Evolutionary conservation across 257 asterid genomes (phyloP), one percentile per base, ranked within the genome.

Genomic region (Penstemon davidsonii): DNA sequence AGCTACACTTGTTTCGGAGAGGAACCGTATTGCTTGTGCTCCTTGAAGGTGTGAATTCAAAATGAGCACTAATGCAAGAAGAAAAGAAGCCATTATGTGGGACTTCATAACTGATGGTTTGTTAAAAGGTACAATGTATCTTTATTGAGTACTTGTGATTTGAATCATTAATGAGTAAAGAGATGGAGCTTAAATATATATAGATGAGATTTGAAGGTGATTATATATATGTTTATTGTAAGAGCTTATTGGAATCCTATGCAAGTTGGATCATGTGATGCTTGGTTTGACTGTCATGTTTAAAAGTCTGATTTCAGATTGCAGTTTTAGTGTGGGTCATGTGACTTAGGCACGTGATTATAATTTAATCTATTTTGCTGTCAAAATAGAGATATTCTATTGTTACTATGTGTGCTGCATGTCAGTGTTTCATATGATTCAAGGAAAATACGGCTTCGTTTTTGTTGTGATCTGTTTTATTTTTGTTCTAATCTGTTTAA

Each of bases 241-340:
- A 72, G 77, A 73, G 70, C 60, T 73, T 64, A 60, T 65, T 75
- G 88, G 85, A 62, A 86, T 86, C 91, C 75, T 60, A 77, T 75
- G 88, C 77, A 50, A 61, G 72, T 73, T 80, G 79, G 84, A 78
- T 83, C 92, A 79, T 80, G 89, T 83, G 88, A 69, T 75, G 72
- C 41, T 76, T 52, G 65, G 73, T 86, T 86, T 86, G 87, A 81
- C 87, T 75, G 71, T 66, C 78, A 78, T 73, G 83, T 79, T 15
- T 74, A 60, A 69, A 53, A 63, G 75, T 76, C 86, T 81, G 83
- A 80, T 80, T 78, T 76, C 81, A 80, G 81, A 78, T 74, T 78
- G 46, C 63, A 72, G 75, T 60, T 76, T 72, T 73, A 69, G 83
- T 49, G 81, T 55, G 72, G 66, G 33, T 82, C 83, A 83, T 64